Conservation (phyloP, 176 grass and related monocot species). For the Zoysia pacifica region DNA sequence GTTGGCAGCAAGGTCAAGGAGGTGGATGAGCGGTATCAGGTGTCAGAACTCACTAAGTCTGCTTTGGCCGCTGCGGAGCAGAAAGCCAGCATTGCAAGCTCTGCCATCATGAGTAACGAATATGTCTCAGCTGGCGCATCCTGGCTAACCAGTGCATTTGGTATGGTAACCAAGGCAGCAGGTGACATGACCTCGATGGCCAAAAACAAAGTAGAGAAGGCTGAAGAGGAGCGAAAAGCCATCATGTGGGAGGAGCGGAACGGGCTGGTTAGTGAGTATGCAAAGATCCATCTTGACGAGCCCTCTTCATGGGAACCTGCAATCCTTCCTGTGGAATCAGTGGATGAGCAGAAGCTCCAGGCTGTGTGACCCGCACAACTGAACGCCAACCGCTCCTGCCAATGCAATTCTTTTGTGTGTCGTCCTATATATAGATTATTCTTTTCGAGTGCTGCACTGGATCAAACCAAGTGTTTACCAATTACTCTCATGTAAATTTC, state of each 20-base stretch:
- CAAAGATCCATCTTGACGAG: constrained; percentile 83
- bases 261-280: constrained; percentile 75
- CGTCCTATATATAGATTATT: constrained; percentile 43
- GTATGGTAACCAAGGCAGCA: constrained; percentile 77
- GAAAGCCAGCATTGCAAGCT: constrained; percentile 66
- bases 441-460: constrained; percentile 12
- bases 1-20: constrained; percentile 81
- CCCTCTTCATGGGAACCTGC: constrained; percentile 64
- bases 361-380: constrained; percentile 45
- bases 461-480: not conserved
- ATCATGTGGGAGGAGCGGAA: constrained; percentile 76
- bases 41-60: constrained; percentile 72
- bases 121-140: constrained; percentile 90
- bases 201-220: constrained; percentile 84
- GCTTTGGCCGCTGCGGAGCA: constrained; percentile 82
- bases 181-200: constrained; percentile 76
- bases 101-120: constrained; percentile 74
- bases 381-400: not conserved
- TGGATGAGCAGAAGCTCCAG: constrained; percentile 73
- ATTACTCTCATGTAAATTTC: constrained; percentile 49
- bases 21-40: constrained; percentile 81
- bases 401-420: constrained; percentile 40
- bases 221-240: constrained; percentile 83
- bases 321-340: constrained; percentile 69
- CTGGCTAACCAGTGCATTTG: constrained; percentile 74